Base-by-base conservation (phyloP, 2,329 filamentous ascomycete genomes). In the Monosporascus sp. region DNA sequence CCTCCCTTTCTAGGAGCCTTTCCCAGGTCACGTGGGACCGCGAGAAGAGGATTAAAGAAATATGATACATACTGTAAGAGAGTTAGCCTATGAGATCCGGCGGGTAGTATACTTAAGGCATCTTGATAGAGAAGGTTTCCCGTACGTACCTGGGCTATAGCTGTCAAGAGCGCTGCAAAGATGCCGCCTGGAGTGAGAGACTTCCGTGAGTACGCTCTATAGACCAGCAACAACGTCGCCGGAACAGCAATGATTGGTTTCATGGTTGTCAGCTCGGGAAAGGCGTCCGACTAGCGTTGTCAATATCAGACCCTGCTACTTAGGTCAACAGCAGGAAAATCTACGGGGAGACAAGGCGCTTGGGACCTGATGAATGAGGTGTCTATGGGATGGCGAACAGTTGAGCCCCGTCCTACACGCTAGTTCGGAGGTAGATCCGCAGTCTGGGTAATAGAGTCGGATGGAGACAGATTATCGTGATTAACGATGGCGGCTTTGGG, bases 141-240 rank as follows among this genome's bases (percentile, higher is more conserved):
- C 14, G 20, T 15, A 46, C 43, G 17, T 46, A 46, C 43, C 70
- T 99, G 94, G 11, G 88, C 82, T 46, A 81, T 70, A 4, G 91
- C 92, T 4, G 92, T 96, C 44, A 87, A 63, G 5, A 78, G 76
- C 3, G 93, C 93, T 14, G 82, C 81, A 38, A 87, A 61, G 61
- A 96, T 82, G 56, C 92, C 93, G 7, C 78, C 73, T 0, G 87
- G 82, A 1, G 93, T 97, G 40, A 99, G 80, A 24, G 87, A 92
- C 52, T 89, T 87, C 62, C 84, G 85, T 47, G 80, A 84, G 72
- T 82, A 82, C 37, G 89, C 87, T 55, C 88, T 81, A 62, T 83
- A 82, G 52, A 87, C 75, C 60, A 92, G 78, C 55, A 77, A 77
- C 55, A 80, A 61, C 17, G 80, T 87, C 46, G 77, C 77, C 47